Base-by-base conservation (phyloP, 441 rosid genomes). In the Euphorbia corollata region DNA sequence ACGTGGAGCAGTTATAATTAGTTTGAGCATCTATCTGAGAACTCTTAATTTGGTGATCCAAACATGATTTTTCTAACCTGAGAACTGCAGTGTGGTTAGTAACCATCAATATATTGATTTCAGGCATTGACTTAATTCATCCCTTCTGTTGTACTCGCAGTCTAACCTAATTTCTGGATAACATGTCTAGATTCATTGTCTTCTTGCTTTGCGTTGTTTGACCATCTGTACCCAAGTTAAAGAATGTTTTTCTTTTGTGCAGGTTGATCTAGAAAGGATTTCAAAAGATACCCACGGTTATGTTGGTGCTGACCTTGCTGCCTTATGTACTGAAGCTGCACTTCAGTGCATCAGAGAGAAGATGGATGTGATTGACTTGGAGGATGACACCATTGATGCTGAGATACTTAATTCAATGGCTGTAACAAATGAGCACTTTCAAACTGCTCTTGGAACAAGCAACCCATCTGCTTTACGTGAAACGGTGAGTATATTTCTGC, bases 401-500 rank as follows among this genome's bases (percentile, higher is more conserved):
- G 87, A 85, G 59, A 79, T 85, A 13, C 84, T 85, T 38, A 85
- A 85, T 24, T 83, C 89, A 19, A 83, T 83, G 89, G 81, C 89
- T 74, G 89, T 85, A 32, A 64, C 81, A 19, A 85, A 82, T 57
- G 86, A 85, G 69, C 86, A 85, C 74, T 85, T 85, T 66, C 77
- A 82, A 58, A 82, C 84, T 47, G 84, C 85, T 39, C 89, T 85
- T 41, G 84, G 84, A 70, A 82, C 78, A 5, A 85, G 89, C 86
- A 85, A 85, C 67, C 89, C 89, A 36, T 85, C 89, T 71, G 89
- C 86, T 62, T 57, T 85, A 58, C 86, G 86, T 58, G 88, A 84
- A 74, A 81, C 63, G 5, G 63, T 59, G 13, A 56, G 60, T 56
- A 23, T 12, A 22, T 56, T 4, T n/a, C 5, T 56, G 60, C 15